Evolutionary conservation across 2,329 filamentous ascomycete species (phyloP).

Genomic region (Pseudohalonectria lignicola): DNA sequence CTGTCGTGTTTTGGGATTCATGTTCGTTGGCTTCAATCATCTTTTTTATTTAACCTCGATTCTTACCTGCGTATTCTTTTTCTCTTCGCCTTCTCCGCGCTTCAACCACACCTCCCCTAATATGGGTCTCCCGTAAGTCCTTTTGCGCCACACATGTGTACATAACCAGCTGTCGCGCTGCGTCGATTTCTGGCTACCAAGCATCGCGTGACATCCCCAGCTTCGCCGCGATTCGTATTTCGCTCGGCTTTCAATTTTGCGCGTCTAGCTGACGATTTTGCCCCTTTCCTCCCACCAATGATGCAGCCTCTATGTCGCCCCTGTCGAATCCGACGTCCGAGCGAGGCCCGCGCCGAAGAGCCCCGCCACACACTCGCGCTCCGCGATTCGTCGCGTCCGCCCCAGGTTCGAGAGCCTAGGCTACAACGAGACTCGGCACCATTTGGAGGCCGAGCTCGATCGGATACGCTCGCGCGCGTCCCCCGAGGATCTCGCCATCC

Average conservation of each 20-base stretch:
- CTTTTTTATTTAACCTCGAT: too few species aligned
- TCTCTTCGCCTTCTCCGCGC: too few species aligned
- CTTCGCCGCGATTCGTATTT: too few species aligned
- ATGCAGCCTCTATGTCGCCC: conserved; percentile 10
- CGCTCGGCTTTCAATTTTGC: too few species aligned
- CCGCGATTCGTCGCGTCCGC: conserved; percentile 9
- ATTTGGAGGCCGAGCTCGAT: conserved; percentile 2
- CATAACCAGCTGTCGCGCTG: conserved; percentile 2
- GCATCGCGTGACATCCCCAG: too few species aligned
- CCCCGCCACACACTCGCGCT: conserved; percentile 7
- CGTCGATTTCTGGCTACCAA: too few species aligned
- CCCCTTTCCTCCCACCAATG: background rate
- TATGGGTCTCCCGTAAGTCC: conserved; percentile 8
- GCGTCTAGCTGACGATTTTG: too few species aligned
- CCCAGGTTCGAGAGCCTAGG: background rate
- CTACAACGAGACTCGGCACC: background rate
- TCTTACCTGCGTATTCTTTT: too few species aligned
- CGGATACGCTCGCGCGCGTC: too few species aligned
- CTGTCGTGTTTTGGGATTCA: background rate
- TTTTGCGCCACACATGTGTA: conserved; percentile 4
- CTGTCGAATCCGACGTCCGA: conserved; percentile 10
- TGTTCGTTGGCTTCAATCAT: background rate
- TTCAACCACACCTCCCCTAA: too few species aligned
- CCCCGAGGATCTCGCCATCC: too few species aligned
- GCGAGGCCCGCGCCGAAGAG: conserved; percentile 7